Conservation (phyloP, 352 stramenopile genomes). For the Phytophthora pistaciae region DNA sequence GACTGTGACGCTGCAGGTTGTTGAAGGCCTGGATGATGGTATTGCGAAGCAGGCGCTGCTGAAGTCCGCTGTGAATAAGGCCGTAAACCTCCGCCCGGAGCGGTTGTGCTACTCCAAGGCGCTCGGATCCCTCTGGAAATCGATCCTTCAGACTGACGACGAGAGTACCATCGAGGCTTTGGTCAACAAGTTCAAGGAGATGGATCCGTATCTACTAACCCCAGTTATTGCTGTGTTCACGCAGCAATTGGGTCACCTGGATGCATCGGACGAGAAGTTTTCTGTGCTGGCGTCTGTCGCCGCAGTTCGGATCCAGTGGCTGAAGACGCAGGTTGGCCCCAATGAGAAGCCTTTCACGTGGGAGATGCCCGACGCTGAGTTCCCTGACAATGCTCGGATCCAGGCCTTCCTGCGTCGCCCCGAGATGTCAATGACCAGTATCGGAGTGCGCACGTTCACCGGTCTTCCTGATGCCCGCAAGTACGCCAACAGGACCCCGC, state of each 20-base stretch:
- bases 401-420: conserved; percentile 4
- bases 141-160: not conserved
- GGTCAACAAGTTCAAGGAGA: conserved; percentile 5
- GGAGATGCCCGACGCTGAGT: conserved; percentile 8
- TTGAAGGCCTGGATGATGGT: conserved; percentile 1
- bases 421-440: not conserved
- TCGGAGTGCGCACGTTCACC: not conserved
- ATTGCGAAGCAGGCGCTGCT: conserved; percentile 9
- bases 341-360: conserved; percentile 7
- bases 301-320: conserved; percentile 4
- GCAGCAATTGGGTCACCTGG: not conserved
- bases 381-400: not conserved
- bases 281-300: conserved; percentile 1
- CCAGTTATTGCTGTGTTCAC: conserved; percentile 1
- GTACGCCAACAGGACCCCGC: not conserved
- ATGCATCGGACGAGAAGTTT: conserved; percentile 4
- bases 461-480: not conserved
- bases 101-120: not conserved
- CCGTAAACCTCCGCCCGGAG: not conserved
- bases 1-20: not conserved
- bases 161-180: not conserved
- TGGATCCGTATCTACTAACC: not conserved
- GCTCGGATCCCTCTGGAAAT: conserved; percentile 11
- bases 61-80: not conserved
- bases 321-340: not conserved